Conservation (phyloP, 129 eudicot genomes). For the Chrysanthemum makinoi region DNA sequence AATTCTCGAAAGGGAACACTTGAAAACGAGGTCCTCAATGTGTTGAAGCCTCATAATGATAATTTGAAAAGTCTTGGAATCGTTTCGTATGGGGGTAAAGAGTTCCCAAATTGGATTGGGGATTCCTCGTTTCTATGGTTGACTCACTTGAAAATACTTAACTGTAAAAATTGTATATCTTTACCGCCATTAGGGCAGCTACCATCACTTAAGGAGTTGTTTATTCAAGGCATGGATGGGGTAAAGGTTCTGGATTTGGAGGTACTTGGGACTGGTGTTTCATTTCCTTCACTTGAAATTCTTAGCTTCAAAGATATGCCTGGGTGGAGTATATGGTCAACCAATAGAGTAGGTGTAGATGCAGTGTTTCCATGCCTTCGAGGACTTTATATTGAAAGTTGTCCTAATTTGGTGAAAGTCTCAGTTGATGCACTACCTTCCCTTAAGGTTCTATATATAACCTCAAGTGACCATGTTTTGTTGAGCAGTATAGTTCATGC, state of each 20-base stretch:
- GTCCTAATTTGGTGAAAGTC: neutral
- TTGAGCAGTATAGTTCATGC: neutral
- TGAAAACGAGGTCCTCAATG: slow-evolving; percentile 1
- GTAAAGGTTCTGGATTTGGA: neutral
- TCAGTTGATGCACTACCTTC: slow-evolving; percentile 3
- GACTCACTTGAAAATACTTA: neutral
- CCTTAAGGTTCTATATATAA: neutral
- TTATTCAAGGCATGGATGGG: slow-evolving; percentile 12
- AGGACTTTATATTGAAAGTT: neutral
- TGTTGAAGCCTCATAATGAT: neutral
- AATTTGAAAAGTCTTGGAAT: neutral
- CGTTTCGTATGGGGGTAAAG: slow-evolving; percentile 5
- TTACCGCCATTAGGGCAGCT: slow-evolving; percentile 6
- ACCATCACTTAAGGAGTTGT: slow-evolving; percentile 2
- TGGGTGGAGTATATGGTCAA: neutral
- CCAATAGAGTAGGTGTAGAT: neutral
- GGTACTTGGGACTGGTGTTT: neutral
- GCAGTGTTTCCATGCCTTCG: neutral
- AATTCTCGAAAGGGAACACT: neutral
- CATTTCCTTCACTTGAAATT: no score
- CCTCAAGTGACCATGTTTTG: neutral
- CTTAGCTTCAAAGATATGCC: neutral
- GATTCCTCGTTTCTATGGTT: neutral
- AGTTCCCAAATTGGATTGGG: slow-evolving; percentile 1
- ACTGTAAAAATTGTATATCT: slow-evolving; percentile 3